Evolutionary conservation across 352 stramenopile genomes (phyloP), one percentile per base, ranked within the genome.

Genomic region (Halophytophthora batemanensis): DNA sequence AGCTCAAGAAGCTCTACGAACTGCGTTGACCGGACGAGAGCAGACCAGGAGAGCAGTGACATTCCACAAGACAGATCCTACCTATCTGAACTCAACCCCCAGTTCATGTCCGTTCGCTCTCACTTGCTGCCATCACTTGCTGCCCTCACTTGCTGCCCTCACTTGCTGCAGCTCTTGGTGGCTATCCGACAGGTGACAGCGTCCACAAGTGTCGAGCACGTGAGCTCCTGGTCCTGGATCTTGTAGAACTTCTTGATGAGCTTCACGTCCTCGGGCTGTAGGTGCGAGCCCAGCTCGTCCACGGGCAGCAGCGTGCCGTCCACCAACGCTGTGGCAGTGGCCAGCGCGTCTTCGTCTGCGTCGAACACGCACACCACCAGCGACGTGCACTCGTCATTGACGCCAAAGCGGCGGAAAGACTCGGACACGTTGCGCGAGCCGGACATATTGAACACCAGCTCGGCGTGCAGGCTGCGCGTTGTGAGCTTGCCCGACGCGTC

Each of bases 101-200:
- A 31, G 25, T 31, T 4, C 25, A 8, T 31, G 25, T 31, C 4
- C 25, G n/a, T n/a, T n/a, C 8, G 25, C 25, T 31, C 47, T 70
- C 80, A 93, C 58, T 93, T 93, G 74, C 56, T 87, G 71, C 77
- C n/a, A n/a, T n/a, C n/a, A n/a, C n/a, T n/a, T n/a, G n/a, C n/a
- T 31, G 25, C 25, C 8, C 47, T 70, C 80, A 93, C 58, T 93
- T 93, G 74, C 56, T 31, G 25, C 25, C 8, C 47, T 70, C 80
- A 93, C 58, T 93, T 93, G 74, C 56, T 87, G 71, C 77, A 90
- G 58, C 69, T 89, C 63, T 93, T 93, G 35, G 80, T 91, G n/a
- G 83, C 83, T 85, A 94, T 94, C 77, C 81, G 75, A 42, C 74
- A 86, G 11, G 71, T 66, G 34, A 86, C 79, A 10, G 83, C 83